Conservation (phyloP, 257 asterid genomes). For the Phtheirospermum japonicum region DNA sequence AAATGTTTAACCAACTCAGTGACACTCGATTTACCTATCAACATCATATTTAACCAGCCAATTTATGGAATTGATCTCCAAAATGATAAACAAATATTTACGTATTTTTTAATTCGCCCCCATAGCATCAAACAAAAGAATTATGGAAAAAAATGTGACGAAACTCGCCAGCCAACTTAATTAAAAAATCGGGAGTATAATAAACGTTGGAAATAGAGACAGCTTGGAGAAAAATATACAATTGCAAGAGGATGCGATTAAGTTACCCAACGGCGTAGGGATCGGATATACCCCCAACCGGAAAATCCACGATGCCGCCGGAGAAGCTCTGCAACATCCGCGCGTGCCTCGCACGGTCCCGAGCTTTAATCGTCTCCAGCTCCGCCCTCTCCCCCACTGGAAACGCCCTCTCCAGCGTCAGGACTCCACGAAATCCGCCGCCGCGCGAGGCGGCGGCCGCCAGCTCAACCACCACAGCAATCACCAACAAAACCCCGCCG, state of each 20-base stretch:
- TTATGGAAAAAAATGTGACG: background rate
- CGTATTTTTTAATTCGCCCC: too few species aligned
- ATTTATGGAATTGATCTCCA: constrained; percentile 17
- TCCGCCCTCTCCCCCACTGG: constrained; percentile 50
- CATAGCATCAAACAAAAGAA: constrained; percentile 2
- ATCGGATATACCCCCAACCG: constrained; percentile 75
- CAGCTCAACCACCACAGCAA: constrained; percentile 33
- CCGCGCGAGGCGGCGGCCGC: constrained; percentile 36
- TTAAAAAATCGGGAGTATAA: constrained; percentile 4
- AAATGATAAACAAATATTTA: constrained; percentile 9
- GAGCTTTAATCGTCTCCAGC: constrained; percentile 54
- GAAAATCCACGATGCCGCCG: constrained; percentile 70
- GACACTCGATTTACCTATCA: background rate
- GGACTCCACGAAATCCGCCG: constrained; percentile 40
- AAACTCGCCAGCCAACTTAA: constrained; percentile 16
- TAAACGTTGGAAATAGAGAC: constrained; percentile 2
- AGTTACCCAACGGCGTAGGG: constrained; percentile 74
- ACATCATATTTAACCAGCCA: constrained; percentile 16
- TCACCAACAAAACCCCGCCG: constrained; percentile 35
- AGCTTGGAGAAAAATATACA: background rate
- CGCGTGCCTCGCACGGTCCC: constrained; percentile 79
- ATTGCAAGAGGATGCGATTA: background rate
- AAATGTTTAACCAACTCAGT: too few species aligned
- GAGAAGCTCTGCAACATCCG: constrained; percentile 60
- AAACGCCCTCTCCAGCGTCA: constrained; percentile 59